Base-by-base conservation (phyloP, 2,329 filamentous ascomycete genomes). In the Byssothecium circinans region DNA sequence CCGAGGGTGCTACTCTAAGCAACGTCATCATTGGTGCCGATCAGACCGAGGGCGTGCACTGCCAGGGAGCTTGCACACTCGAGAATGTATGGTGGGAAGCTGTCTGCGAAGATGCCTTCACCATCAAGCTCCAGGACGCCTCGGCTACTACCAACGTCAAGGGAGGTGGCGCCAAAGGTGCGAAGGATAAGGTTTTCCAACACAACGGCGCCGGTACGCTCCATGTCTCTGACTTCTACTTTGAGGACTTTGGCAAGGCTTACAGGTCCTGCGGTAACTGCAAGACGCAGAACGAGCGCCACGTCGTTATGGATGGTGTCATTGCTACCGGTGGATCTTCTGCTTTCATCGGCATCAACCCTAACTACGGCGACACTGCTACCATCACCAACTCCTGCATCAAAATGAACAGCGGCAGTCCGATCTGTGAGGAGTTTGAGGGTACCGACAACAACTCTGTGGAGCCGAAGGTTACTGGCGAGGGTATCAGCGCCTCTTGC, bases 11-110 rank as follows among this genome's bases (percentile, higher is more conserved):
- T 23, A 78, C 75, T 18, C 68, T 82, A 34, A 75, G 74, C 60
- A 81, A 81, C 61, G 78, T 75, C 64, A 81, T 82, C 66, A 81
- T 82, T 47, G 78, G 79, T 18, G 70, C 35, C 36, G 70, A 73
- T 49, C 74, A 80, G 59, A 69, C 72, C 30, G 78, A 81, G 61
- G 78, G 77, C 50, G 73, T 81, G 37, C 77, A 81, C 69, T 80
- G 78, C 68, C 62, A 72, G 55, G 78, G 76, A 30, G 64, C 71
- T 32, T 80, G 78, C 67, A 77, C 73, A 23, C 65, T 78, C 27
- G 69, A 72, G 48, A 75, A 75, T 54, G 73, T 76, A 44, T 75
- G 73, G 72, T 74, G 62, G 57, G 49, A 52, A 29, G 61, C 61
- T 27, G 65, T 72, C 29, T 71, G 65, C 57, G 60, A 72, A 57